phyloP scores from a whole-genome alignment of 2,329 filamentous ascomycete species.

The Botrytis deweyae region DNA sequence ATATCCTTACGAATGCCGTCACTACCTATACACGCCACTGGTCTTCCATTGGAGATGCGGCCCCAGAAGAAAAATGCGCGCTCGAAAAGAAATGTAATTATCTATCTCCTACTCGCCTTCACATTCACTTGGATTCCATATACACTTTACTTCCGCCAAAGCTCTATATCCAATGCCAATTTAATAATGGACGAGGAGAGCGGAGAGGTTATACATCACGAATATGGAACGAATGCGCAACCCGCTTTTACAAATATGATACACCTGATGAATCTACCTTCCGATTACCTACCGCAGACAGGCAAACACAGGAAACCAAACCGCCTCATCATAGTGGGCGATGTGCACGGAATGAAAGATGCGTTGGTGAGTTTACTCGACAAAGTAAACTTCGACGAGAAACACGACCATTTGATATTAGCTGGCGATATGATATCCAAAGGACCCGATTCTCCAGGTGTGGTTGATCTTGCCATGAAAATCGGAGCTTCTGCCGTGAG shows the following conservation, averaged over 20 bases:
- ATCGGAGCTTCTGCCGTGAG: conserved; percentile 78
- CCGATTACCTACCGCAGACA: conserved; percentile 35
- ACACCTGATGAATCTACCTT: conserved; percentile 35
- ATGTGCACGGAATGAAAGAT: conserved; percentile 84
- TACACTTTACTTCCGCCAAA: neutral
- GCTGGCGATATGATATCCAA: conserved; percentile 81
- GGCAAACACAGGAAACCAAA: conserved; percentile 45
- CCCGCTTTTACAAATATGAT: conserved; percentile 33
- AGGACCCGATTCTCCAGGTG: conserved; percentile 77
- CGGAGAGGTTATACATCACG: neutral
- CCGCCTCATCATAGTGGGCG: conserved; percentile 78
- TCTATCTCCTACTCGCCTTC: conserved; percentile 16
- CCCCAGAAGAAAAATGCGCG: neutral
- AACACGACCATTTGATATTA: conserved; percentile 72
- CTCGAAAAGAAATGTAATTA: conserved; percentile 12
- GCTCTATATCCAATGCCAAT: neutral
- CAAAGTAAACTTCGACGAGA: conserved; percentile 61
- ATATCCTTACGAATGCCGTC: conserved; percentile 8
- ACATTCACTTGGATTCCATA: conserved; percentile 17
- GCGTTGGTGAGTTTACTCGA: conserved; percentile 65
- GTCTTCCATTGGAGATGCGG: neutral
- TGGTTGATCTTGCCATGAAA: conserved; percentile 72
- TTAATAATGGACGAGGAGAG: neutral
- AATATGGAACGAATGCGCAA: conserved; percentile 29
- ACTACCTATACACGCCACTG: neutral